phyloP scores from a whole-genome alignment of 306 rosid genomes.

The Boehmeria nivea region DNA sequence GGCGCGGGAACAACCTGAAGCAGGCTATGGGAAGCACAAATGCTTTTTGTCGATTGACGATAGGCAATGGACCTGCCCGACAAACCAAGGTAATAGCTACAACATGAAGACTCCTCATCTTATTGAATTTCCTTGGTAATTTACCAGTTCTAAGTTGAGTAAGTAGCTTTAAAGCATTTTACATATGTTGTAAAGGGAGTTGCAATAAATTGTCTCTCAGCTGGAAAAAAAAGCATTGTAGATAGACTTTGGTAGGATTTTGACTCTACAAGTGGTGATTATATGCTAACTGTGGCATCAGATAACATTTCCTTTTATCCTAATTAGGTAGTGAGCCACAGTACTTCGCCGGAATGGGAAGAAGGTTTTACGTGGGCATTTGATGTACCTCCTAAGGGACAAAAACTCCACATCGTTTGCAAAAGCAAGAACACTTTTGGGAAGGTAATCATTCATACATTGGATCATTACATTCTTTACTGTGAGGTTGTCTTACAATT shows the following conservation, averaged over 20 bases:
- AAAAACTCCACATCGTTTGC: constrained; percentile 85
- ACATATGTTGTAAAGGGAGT: too few relatives aligned
- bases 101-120: too few relatives aligned
- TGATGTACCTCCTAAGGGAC: constrained; percentile 97
- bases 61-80: constrained; percentile 90
- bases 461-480: constrained; percentile 11
- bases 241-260: too few relatives aligned
- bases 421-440: constrained; percentile 98
- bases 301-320: constrained; percentile 6
- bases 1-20: constrained; percentile 88
- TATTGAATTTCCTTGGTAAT: too few relatives aligned
- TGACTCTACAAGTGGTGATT: constrained; percentile 3
- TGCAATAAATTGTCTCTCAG: too few relatives aligned
- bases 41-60: constrained; percentile 84
- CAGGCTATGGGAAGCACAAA: constrained; percentile 95
- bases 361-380: constrained; percentile 98
- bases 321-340: constrained; percentile 75
- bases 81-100: constrained; percentile 75
- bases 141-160: too few relatives aligned
- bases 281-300: background rate
- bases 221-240: too few relatives aligned
- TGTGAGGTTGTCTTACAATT: constrained; percentile 14
- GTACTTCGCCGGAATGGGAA: constrained; percentile 90
- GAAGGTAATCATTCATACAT: constrained; percentile 60
- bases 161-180: too few relatives aligned